Conservation (phyloP, 306 rosid genomes). For the Prunus davidiana region DNA sequence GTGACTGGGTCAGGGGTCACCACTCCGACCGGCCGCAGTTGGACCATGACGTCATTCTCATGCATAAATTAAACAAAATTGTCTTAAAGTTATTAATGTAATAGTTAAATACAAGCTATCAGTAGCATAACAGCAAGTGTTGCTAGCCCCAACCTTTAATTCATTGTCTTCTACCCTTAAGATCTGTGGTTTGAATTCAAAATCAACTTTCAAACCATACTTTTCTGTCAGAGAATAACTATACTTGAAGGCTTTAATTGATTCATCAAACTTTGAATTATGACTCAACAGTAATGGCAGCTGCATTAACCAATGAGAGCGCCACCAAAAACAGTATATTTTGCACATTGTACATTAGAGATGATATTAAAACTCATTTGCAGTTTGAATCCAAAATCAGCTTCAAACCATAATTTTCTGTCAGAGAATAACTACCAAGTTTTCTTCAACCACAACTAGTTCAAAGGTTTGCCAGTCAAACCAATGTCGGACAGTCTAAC, state of each 20-base stretch:
- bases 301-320: conserved; percentile 89
- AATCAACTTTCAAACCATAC: too few relatives aligned
- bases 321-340: conserved; percentile 98
- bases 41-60: not conserved
- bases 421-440: not conserved
- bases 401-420: not conserved
- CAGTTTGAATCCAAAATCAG: too few relatives aligned
- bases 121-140: not conserved
- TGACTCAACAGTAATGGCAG: conserved; percentile 73
- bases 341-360: conserved; percentile 96
- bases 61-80: not conserved
- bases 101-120: not conserved
- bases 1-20: not conserved
- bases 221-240: too few relatives aligned
- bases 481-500: not conserved
- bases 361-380: conserved; percentile 90
- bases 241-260: conserved; percentile 9
- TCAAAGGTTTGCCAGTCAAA: not conserved
- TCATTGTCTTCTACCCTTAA: not conserved
- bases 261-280: conserved; percentile 13
- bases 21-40: not conserved
- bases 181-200: not conserved
- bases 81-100: not conserved
- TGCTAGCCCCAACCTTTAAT: too few relatives aligned
- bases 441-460: conserved; percentile 1